Conservation (phyloP, 148 eudicot species). For the Camellia japonica region DNA sequence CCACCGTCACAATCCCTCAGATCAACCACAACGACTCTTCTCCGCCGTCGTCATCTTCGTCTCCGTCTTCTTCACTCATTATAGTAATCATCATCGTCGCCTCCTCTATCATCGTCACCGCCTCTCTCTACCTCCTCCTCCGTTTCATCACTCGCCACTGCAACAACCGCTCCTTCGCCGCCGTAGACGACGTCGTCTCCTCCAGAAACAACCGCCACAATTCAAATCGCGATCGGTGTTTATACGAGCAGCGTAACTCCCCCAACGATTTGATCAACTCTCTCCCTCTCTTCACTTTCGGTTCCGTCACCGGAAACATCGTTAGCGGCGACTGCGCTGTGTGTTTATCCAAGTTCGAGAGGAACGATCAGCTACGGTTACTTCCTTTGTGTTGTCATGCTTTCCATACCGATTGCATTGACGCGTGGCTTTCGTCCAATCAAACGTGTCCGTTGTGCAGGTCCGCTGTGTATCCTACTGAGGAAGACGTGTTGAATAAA, state of each 20-base stretch:
- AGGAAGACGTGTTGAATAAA: slow-evolving; percentile 40
- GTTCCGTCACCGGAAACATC: slow-evolving; percentile 32
- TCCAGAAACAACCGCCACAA: background rate
- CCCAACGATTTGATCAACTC: slow-evolving; percentile 25
- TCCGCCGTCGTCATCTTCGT: background rate
- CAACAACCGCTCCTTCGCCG: background rate
- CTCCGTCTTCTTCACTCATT: slow-evolving; percentile 26
- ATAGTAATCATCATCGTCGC: slow-evolving; percentile 52
- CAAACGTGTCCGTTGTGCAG: slow-evolving; percentile 83
- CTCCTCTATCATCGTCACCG: slow-evolving; percentile 54
- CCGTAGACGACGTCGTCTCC: slow-evolving; percentile 8
- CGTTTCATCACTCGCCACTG: slow-evolving; percentile 44
- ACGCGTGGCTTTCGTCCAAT: slow-evolving; percentile 64
- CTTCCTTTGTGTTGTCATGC: slow-evolving; percentile 86
- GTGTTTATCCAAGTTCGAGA: slow-evolving; percentile 73
- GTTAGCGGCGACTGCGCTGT: slow-evolving; percentile 77
- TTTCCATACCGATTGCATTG: slow-evolving; percentile 72
- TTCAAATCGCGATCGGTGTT: background rate
- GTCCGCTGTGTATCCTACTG: slow-evolving; percentile 56
- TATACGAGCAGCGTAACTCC: background rate
- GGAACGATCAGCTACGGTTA: slow-evolving; percentile 58
- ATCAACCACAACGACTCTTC: background rate
- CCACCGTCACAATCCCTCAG: slow-evolving; percentile 7
- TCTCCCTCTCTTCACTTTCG: slow-evolving; percentile 65
- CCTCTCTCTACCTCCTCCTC: slow-evolving; percentile 67